phyloP scores from a whole-genome alignment of 306 rosid species.

The Senna siamea region DNA sequence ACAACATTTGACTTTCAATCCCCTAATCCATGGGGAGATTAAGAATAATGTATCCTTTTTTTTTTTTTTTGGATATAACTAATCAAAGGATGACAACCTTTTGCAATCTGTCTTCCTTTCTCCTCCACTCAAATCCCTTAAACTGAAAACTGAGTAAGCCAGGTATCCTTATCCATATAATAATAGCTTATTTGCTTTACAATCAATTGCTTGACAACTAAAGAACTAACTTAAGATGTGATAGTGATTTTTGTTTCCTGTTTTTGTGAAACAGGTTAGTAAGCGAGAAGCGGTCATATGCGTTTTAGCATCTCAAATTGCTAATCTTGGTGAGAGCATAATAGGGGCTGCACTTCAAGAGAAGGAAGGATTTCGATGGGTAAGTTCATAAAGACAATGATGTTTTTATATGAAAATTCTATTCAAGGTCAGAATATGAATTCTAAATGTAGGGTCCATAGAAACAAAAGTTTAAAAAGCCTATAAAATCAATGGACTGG shows the following conservation, averaged over 20 bases:
- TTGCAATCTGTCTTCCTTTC: background rate
- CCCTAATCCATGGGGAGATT: background rate
- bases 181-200: constrained; percentile 13
- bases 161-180: background rate
- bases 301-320: constrained; percentile 89
- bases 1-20: background rate
- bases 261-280: constrained; percentile 56
- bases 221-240: constrained; percentile 20
- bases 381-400: constrained; percentile 42
- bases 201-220: background rate
- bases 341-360: constrained; percentile 95
- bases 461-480: background rate
- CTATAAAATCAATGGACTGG: background rate
- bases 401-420: background rate
- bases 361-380: constrained; percentile 96
- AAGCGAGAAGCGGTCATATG: constrained; percentile 74
- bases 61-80: background rate
- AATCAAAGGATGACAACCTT: constrained; percentile 1
- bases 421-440: background rate
- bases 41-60: background rate
- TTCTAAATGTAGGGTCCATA: background rate
- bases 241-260: constrained; percentile 14
- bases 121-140: constrained; percentile 3
- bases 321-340: constrained; percentile 94
- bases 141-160: background rate